Percentiles rank a stretch among this genome's conserved stretches.
Conservation (phyloP, 169 alveolate genomes). For the Eimeria tenella region DNA sequence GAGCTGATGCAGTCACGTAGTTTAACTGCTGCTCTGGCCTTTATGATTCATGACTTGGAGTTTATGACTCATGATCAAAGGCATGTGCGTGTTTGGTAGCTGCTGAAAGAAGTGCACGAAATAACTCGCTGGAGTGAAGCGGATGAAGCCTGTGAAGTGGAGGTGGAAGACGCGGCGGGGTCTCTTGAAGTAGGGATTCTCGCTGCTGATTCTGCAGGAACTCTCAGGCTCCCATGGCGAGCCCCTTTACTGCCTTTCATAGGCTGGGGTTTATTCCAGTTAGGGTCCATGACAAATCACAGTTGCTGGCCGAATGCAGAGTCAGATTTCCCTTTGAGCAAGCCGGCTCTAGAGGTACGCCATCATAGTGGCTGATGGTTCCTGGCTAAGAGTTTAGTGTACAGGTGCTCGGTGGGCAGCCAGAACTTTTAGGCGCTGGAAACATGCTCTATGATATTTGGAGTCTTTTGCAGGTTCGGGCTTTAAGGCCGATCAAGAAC, state of each 20-base stretch:
- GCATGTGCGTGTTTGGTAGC: background rate
- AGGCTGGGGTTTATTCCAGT: conserved; percentile 76
- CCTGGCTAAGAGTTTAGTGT: background rate
- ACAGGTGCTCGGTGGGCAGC: background rate
- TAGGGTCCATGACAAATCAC: conserved; percentile 80
- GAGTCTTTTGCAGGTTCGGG: conserved; percentile 72
- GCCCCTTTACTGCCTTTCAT: conserved; percentile 77
- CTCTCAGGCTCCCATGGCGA: background rate
- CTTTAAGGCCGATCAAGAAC: conserved; percentile 79
- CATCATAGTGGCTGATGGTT: background rate
- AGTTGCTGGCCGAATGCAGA: conserved; percentile 81
- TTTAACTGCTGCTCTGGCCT: background rate
- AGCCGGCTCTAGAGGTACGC: background rate
- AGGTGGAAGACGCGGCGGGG: background rate
- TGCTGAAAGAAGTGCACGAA: conserved; percentile 40
- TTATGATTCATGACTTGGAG: background rate
- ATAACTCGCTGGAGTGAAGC: conserved; percentile 44
- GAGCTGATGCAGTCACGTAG: background rate
- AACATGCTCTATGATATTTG: background rate
- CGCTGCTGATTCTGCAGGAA: background rate
- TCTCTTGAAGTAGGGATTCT: background rate
- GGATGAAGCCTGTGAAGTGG: background rate
- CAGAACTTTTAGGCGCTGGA: background rate
- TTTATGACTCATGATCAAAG: background rate
- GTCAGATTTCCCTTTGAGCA: conserved; percentile 61